Percentiles rank a stretch among this genome's conserved stretches.
Evolutionary conservation across 2,329 filamentous ascomycete species (phyloP).

Genomic region (Talaromyces sp.): DNA sequence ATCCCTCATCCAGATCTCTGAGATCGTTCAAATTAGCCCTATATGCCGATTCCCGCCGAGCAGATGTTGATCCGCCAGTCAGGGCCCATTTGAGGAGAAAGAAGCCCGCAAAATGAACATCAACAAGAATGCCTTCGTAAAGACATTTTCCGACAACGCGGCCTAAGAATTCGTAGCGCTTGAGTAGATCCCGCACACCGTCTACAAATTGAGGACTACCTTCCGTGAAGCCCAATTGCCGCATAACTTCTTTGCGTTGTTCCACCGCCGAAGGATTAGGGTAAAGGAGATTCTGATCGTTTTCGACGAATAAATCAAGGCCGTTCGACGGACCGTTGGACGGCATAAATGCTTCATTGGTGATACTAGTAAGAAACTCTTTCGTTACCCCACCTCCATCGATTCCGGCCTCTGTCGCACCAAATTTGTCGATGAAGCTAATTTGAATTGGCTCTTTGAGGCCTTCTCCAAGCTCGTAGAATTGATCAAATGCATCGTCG

Average conservation of each 20-base stretch:
- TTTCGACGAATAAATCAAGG: slow-evolving; percentile 71
- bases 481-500: slow-evolving; percentile 77
- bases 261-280: slow-evolving; percentile 79
- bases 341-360: slow-evolving; percentile 73
- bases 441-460: slow-evolving; percentile 96
- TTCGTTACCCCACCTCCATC: slow-evolving; percentile 97
- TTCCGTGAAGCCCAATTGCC: slow-evolving; percentile 51
- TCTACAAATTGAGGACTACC: slow-evolving; percentile 56
- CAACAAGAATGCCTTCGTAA: slow-evolving; percentile 93
- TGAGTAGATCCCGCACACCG: slow-evolving; percentile 59
- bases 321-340: slow-evolving; percentile 51
- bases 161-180: slow-evolving; percentile 84
- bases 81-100: slow-evolving; percentile 95
- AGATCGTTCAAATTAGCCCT: slow-evolving; percentile 93
- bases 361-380: slow-evolving; percentile 88
- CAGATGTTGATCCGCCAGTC: slow-evolving; percentile 60
- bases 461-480: slow-evolving; percentile 74
- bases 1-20: slow-evolving; percentile 80
- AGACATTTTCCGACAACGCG: slow-evolving; percentile 93
- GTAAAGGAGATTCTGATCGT: slow-evolving; percentile 80
- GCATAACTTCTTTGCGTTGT: slow-evolving; percentile 59
- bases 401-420: slow-evolving; percentile 82
- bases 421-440: slow-evolving; percentile 90
- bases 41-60: slow-evolving; percentile 68
- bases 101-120: slow-evolving; percentile 89